Conservation (phyloP, 352 stramenopile genomes). For the Nothophytophthora sp. region DNA sequence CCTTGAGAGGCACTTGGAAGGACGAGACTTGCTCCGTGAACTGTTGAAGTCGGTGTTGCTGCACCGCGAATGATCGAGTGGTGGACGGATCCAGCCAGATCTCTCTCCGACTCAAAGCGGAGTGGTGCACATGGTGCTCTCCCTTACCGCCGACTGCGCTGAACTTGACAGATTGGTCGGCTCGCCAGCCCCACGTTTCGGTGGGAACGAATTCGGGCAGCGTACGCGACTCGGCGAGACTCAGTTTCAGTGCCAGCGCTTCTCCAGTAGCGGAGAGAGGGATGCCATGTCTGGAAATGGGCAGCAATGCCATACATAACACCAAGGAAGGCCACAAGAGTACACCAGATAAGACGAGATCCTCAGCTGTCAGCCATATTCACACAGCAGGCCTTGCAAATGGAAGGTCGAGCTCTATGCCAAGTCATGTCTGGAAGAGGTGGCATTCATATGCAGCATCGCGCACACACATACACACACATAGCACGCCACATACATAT, state of each 20-base stretch:
- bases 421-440: conserved; percentile 20
- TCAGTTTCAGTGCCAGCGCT: conserved; percentile 34
- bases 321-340: conserved; percentile 2
- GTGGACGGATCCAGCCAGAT: conserved; percentile 72
- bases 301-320: background rate
- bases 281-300: conserved; percentile 55
- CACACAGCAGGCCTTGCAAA: background rate
- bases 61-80: conserved; percentile 46
- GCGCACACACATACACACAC: background rate
- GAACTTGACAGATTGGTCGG: conserved; percentile 8
- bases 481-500: conserved; percentile 9
- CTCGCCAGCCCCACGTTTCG: conserved; percentile 31
- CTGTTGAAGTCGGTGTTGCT: conserved; percentile 53
- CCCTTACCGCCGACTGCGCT: background rate
- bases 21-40: conserved; percentile 76
- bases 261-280: conserved; percentile 43
- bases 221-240: conserved; percentile 35
- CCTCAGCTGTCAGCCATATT: no score
- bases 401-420: conserved; percentile 9
- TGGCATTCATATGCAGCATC: background rate
- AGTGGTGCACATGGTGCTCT: conserved; percentile 27
- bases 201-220: conserved; percentile 41
- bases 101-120: conserved; percentile 37
- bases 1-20: conserved; percentile 61
- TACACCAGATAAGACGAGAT: conserved; percentile 11